Conservation (phyloP, 2,329 filamentous ascomycete species). For the Lachnellula subtilissima region DNA sequence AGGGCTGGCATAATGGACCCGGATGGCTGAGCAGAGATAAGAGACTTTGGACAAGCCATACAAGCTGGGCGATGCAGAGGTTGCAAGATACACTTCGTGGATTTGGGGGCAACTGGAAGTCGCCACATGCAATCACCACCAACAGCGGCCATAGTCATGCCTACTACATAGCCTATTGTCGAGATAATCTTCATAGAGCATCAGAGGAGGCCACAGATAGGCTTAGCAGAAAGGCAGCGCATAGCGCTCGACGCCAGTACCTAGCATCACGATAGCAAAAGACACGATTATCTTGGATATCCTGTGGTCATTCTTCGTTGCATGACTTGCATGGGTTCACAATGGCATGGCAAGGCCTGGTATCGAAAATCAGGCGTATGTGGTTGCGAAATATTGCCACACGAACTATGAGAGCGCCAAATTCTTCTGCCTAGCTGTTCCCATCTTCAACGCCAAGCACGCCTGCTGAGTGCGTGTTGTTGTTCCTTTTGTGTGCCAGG, state of each 20-base stretch:
- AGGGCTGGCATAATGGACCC: background rate
- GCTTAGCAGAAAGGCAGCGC: slow-evolving; percentile 52
- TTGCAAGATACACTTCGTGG: slow-evolving; percentile 8
- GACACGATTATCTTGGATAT: slow-evolving; percentile 39
- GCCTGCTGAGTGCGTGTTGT: background rate
- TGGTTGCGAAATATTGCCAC: background rate
- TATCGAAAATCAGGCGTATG: background rate
- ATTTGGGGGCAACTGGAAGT: slow-evolving; percentile 15
- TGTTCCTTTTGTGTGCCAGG: background rate
- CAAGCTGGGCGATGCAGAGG: slow-evolving; percentile 1
- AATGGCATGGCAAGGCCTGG: slow-evolving; percentile 10
- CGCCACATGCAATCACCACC: slow-evolving; percentile 30
- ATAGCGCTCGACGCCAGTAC: slow-evolving; percentile 59
- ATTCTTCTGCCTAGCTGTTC: background rate
- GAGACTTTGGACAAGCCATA: background rate
- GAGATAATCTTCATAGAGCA: slow-evolving; percentile 66
- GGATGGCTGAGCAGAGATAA: background rate
- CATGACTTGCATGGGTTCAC: slow-evolving; percentile 24
- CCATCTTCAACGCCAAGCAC: background rate
- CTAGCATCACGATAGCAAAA: slow-evolving; percentile 77
- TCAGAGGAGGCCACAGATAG: slow-evolving; percentile 34
- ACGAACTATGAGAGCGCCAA: background rate
- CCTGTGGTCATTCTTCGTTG: slow-evolving; percentile 33
- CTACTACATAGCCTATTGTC: slow-evolving; percentile 58
- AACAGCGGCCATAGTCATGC: slow-evolving; percentile 33